Percentiles rank a stretch among this genome's conserved stretches.
phyloP scores from a whole-genome alignment of 2,329 filamentous ascomycete species.

The Colletotrichum gloeosporioides region DNA sequence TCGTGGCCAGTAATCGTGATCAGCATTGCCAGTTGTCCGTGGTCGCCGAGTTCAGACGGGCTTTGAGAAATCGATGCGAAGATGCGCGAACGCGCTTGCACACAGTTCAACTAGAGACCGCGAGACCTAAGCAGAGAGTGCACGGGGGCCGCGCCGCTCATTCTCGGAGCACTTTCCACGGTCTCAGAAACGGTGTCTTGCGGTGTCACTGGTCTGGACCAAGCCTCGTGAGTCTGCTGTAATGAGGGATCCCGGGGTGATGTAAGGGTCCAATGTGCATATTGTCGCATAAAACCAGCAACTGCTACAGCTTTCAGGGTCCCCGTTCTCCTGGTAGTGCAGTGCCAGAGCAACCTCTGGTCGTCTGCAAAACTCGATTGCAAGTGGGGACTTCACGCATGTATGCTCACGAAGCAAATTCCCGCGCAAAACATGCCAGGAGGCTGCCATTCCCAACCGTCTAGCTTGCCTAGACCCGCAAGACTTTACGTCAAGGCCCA shows the following conservation, averaged over 20 bases:
- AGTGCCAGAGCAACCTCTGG: background rate
- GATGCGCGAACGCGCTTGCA: background rate
- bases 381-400: background rate
- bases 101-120: background rate
- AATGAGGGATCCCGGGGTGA: background rate
- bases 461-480: background rate
- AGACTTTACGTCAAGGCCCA: constrained; percentile 14
- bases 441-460: background rate
- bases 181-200: background rate
- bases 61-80: background rate
- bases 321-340: background rate
- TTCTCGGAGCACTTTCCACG: background rate
- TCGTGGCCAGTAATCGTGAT: background rate
- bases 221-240: background rate
- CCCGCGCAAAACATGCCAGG: background rate
- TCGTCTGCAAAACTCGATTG: background rate
- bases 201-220: background rate
- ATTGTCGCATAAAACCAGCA: background rate
- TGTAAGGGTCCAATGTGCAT: background rate
- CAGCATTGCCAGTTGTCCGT: background rate
- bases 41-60: background rate
- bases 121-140: background rate
- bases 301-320: background rate
- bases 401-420: background rate
- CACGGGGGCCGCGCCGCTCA: background rate